Conservation (phyloP, 495 filamentous ascomycete species). For the Lasiosphaeria miniovina region DNA sequence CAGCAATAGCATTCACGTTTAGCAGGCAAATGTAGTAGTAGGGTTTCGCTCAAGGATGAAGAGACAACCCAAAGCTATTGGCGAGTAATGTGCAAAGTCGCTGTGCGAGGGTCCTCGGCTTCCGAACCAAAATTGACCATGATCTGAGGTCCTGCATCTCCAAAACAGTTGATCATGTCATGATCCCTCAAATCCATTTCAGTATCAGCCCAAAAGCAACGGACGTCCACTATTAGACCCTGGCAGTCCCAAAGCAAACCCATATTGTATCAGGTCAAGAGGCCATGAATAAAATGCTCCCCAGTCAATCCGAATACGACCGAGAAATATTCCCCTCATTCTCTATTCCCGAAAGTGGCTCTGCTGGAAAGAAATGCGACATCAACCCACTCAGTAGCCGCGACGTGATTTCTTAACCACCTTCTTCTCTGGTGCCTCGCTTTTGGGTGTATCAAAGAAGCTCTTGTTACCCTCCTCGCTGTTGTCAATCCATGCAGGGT, state of each 20-base stretch:
- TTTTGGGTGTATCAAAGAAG: slow-evolving; percentile 26
- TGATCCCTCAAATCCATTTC: slow-evolving; percentile 1
- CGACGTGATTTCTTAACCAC: slow-evolving; percentile 13
- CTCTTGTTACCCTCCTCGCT: slow-evolving; percentile 30
- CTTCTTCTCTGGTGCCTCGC: slow-evolving; percentile 16
- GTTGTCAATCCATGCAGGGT: slow-evolving; percentile 29
- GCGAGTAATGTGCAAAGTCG: slow-evolving; percentile 10
- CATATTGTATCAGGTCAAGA: too few species aligned
- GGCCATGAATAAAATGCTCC: too few species aligned
- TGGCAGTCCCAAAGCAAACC: too few species aligned
- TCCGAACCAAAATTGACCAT: slow-evolving; percentile 12
- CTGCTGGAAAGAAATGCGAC: background rate
- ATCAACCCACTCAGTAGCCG: slow-evolving; percentile 20
- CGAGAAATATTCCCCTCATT: too few species aligned
- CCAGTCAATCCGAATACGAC: too few species aligned
- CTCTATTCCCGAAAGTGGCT: too few species aligned
- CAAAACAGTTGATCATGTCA: slow-evolving; percentile 17
- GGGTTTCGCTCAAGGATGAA: background rate
- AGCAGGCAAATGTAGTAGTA: background rate
- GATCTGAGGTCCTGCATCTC: slow-evolving; percentile 15
- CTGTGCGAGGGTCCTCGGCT: background rate
- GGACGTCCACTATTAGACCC: too few species aligned
- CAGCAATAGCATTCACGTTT: too few species aligned
- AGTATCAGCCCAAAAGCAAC: background rate
- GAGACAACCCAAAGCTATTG: slow-evolving; percentile 7